Base-by-base conservation (phyloP, 352 stramenopile genomes). In the Phytophthora vignae region DNA sequence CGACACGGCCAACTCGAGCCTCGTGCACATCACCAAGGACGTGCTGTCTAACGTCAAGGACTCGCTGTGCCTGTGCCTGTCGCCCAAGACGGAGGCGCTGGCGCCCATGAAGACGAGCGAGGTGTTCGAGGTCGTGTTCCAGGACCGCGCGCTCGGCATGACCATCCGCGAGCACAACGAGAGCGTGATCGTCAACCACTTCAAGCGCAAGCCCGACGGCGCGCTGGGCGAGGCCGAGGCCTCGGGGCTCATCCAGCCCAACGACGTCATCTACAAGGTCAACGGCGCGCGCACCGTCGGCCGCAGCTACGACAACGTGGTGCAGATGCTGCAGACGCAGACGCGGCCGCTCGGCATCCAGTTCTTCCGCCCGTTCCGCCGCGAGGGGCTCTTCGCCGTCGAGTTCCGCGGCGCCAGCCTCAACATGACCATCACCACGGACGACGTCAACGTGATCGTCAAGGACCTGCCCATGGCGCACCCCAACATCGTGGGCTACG, bases 231-330 rank as follows among this genome's bases (percentile, higher is more conserved):
- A 87, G 4, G 87, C 88, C 3, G 85, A 96, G 52, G 71, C 77
- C 15, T 87, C 75, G 38, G 77, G 82, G 44, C 70, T 64, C 19
- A 91, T 96, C 69, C 81, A 83, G 31, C 52, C 82, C n/a, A 77
- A 85, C 55, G 88, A 96, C 67, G 85, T 96, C 64, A 93, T 96
- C 67, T 94, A 96, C 82, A 96, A 96, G 65, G 88, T 96, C 27
- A 85, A 93, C 53, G 88, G 88, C 9, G 79, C 86, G 14, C 76
- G 88, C 42, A 93, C 88, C 1, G 82, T 94, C 29, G 88, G 87
- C 6, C 82, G 87, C 46, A 91, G 78, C 73, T 96, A 94, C 70
- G 88, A 96, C 58, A 88, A 81, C 12, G 84, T 94, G 49, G 87
- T 96, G 48, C 87, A 96, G 67, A 96, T 96, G 88, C 84, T 96